Conservation (phyloP, 345 rosid genomes). For the Bretschneidera sinensis region DNA sequence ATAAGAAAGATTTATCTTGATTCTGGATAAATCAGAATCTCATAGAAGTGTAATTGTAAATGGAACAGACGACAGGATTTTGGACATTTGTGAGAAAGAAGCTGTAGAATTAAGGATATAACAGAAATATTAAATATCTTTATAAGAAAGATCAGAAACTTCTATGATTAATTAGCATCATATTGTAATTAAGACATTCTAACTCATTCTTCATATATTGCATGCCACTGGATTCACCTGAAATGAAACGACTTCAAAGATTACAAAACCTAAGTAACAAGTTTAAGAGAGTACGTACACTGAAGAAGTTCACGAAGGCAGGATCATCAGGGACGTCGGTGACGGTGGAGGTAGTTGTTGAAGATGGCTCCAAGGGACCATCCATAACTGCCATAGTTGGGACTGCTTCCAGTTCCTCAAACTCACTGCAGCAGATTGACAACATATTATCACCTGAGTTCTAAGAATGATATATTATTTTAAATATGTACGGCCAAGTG, state of each 20-base stretch:
- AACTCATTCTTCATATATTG: neutral
- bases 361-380: slow-evolving; percentile 83
- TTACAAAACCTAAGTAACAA: neutral
- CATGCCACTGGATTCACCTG: neutral
- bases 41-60: neutral
- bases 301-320: slow-evolving; percentile 81
- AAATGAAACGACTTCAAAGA: neutral
- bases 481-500: neutral
- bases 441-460: neutral
- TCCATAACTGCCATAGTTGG: slow-evolving; percentile 90
- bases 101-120: neutral
- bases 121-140: too few species aligned
- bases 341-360: slow-evolving; percentile 32
- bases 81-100: too few species aligned
- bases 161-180: too few species aligned
- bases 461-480: too few species aligned
- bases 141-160: neutral
- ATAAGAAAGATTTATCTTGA: too few species aligned
- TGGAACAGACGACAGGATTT: neutral
- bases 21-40: neutral
- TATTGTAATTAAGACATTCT: too few species aligned
- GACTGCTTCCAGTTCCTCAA: slow-evolving; percentile 91
- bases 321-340: slow-evolving; percentile 69
- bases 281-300: slow-evolving; percentile 31
- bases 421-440: slow-evolving; percentile 49